A percentile compares a stretch with the other conserved stretches of the same genome.
These are phyloP conservation scores for Lasiodiplodia gonubiensis DNA, from an alignment of 2,329 filamentous ascomycete genomes.

Conservation along the genomic window DNA sequence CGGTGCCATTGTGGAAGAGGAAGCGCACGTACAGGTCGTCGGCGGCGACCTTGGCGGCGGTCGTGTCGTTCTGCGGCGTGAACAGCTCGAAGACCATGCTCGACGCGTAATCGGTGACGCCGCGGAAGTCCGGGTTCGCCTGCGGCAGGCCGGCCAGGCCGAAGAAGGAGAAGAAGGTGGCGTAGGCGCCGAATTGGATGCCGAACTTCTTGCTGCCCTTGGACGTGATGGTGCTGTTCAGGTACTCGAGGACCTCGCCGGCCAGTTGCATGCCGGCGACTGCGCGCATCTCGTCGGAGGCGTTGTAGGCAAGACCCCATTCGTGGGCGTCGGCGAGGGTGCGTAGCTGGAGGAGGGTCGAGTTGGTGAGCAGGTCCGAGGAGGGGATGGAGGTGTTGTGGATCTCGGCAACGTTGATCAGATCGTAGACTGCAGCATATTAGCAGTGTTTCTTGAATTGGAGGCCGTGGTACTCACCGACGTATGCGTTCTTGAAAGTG, in stretches of 20 bases:
- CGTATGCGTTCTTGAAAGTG: constrained; percentile 68
- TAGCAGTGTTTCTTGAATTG: constrained; percentile 12
- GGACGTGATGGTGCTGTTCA: constrained; percentile 51
- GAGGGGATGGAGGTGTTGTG: constrained; percentile 67
- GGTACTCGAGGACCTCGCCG: constrained; percentile 51
- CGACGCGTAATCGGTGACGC: constrained; percentile 82
- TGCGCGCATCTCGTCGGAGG: constrained; percentile 54
- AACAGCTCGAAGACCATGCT: constrained; percentile 79
- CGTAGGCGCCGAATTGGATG: constrained; percentile 68
- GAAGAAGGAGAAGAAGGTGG: constrained; percentile 66
- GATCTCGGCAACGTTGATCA: constrained; percentile 67
- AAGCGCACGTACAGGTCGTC: constrained; percentile 65
- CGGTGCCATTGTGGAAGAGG: constrained; percentile 67
- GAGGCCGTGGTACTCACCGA: constrained; percentile 56
- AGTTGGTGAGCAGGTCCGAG: constrained; percentile 64
- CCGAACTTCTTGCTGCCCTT: constrained; percentile 50
- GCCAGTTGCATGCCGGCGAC: constrained; percentile 56
- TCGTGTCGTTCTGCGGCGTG: constrained; percentile 51
- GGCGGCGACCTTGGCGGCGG: constrained; percentile 44
- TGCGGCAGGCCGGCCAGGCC: constrained; percentile 59
- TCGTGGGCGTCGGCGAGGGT: constrained; percentile 81
- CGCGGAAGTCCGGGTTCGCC: constrained; percentile 68
- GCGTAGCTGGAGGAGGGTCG: constrained; percentile 66
- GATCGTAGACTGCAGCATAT: constrained; percentile 58
- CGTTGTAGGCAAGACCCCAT: constrained; percentile 82